phyloP scores from a whole-genome alignment of 2,329 filamentous ascomycete genomes.

The Cordyceps fumosorosea region DNA sequence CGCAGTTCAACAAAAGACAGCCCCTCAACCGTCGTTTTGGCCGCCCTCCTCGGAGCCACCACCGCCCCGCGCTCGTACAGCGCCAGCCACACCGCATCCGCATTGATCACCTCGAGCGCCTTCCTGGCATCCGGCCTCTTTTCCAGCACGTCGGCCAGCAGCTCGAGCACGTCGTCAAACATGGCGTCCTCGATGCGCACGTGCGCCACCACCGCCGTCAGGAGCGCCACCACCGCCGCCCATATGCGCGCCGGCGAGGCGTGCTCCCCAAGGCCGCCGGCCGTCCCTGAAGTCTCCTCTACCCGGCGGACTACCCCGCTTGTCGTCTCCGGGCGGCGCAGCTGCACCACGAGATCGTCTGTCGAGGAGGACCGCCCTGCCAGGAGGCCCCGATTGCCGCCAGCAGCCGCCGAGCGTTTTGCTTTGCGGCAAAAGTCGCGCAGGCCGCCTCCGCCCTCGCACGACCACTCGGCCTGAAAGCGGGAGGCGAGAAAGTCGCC shows the following conservation, averaged over 20 bases:
- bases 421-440: conserved; percentile 40
- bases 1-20: conserved; percentile 17
- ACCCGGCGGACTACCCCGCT: neutral
- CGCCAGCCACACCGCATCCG: conserved; percentile 71
- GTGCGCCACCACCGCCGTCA: conserved; percentile 54
- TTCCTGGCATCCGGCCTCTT: conserved; percentile 41
- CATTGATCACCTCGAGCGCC: conserved; percentile 58
- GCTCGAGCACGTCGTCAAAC: conserved; percentile 63
- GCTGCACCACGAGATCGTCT: conserved; percentile 27
- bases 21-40: conserved; percentile 38
- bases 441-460: conserved; percentile 39
- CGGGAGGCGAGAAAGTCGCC: conserved; percentile 76
- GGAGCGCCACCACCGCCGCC: conserved; percentile 52
- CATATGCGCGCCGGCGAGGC: conserved; percentile 57
- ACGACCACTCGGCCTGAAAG: conserved; percentile 61
- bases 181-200: conserved; percentile 61
- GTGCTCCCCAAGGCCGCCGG: conserved; percentile 46
- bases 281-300: conserved; percentile 13
- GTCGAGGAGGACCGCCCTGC: neutral
- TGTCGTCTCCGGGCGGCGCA: conserved; percentile 19
- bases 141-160: conserved; percentile 48
- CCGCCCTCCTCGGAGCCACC: conserved; percentile 27
- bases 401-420: conserved; percentile 32
- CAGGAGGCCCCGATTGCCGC: neutral
- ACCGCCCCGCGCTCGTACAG: conserved; percentile 40